These are phyloP conservation scores for Microascus cirrosus DNA, from an alignment of 2,329 filamentous ascomycete species.

Conservation along the genomic window DNA sequence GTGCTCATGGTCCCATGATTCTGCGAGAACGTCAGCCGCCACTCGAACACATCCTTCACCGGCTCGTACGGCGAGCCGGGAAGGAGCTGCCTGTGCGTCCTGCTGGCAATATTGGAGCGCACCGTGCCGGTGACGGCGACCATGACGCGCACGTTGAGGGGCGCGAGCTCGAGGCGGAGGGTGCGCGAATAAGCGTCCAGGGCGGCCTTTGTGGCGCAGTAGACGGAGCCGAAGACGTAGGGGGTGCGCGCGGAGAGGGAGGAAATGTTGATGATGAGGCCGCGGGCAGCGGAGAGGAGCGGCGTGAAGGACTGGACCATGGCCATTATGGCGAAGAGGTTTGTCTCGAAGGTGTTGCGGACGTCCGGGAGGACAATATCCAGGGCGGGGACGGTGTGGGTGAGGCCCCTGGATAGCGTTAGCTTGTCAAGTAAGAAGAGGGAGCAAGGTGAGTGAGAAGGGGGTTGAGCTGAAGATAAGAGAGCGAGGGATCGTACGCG, in stretches of 20 bases:
- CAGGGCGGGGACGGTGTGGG: constrained; percentile 37
- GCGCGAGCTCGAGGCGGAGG: constrained; percentile 40
- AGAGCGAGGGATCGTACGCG: constrained; percentile 24
- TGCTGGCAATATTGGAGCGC: constrained; percentile 34
- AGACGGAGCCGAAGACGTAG: constrained; percentile 41
- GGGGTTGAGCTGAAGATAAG: constrained; percentile 9
- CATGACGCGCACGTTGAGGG: constrained; percentile 45
- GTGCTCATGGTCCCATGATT: constrained; percentile 22
- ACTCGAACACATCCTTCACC: constrained; percentile 31
- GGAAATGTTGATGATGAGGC: constrained; percentile 44
- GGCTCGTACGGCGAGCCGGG: constrained; percentile 33
- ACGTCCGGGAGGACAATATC: constrained; percentile 41
- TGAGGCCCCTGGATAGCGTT: constrained; percentile 28
- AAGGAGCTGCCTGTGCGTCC: constrained; percentile 28
- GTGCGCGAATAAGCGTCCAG: constrained; percentile 40
- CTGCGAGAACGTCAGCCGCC: constrained; percentile 36
- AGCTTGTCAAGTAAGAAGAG: background rate
- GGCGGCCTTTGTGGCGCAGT: constrained; percentile 45
- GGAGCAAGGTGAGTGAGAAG: background rate
- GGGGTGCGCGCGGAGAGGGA: constrained; percentile 37
- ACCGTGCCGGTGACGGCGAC: constrained; percentile 44
- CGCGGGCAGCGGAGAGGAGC: constrained; percentile 35
- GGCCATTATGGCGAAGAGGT: constrained; percentile 46
- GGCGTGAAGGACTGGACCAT: constrained; percentile 38
- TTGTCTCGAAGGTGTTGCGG: constrained; percentile 42